A percentile compares a stretch with the other conserved stretches of the same genome.
Evolutionary conservation across 345 rosid species (phyloP).

Genomic region (Hypericum androsaemum): DNA sequence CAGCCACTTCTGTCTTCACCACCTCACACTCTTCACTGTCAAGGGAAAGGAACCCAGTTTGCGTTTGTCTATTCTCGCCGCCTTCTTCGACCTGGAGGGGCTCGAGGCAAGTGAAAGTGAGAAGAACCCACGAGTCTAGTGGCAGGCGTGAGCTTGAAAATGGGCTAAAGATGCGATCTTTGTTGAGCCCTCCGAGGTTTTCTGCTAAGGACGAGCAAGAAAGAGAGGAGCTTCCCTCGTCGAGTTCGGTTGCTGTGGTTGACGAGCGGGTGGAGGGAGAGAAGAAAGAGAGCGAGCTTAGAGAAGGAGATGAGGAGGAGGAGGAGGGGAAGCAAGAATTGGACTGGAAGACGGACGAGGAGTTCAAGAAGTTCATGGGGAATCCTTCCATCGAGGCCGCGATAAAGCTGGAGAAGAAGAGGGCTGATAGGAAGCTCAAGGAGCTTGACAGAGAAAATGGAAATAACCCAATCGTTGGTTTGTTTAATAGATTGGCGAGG

Average conservation of each 20-base stretch:
- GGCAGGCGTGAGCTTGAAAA: too few relatives aligned
- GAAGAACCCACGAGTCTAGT: too few relatives aligned
- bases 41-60: not conserved
- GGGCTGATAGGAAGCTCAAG: slow-evolving; percentile 82
- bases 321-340: slow-evolving; percentile 55
- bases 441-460: slow-evolving; percentile 58
- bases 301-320: slow-evolving; percentile 32
- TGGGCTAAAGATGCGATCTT: too few relatives aligned
- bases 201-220: slow-evolving; percentile 21
- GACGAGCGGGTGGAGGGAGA: slow-evolving; percentile 10
- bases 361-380: slow-evolving; percentile 94
- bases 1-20: slow-evolving; percentile 15
- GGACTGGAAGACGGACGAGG: slow-evolving; percentile 92
- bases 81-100: not conserved
- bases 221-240: slow-evolving; percentile 3
- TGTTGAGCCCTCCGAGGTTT: slow-evolving; percentile 24
- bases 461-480: slow-evolving; percentile 39
- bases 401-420: slow-evolving; percentile 87
- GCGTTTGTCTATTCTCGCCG: not conserved
- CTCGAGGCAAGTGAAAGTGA: slow-evolving; percentile 16
- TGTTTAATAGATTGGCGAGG: slow-evolving; percentile 50
- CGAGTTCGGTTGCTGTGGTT: slow-evolving; percentile 2
- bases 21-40: slow-evolving; percentile 16
- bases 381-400: slow-evolving; percentile 95
- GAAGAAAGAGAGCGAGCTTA: slow-evolving; percentile 17